These are phyloP conservation scores for Candida labiduridarum DNA, from an alignment of 1,139 yeast genomes.

Conservation along the genomic window DNA sequence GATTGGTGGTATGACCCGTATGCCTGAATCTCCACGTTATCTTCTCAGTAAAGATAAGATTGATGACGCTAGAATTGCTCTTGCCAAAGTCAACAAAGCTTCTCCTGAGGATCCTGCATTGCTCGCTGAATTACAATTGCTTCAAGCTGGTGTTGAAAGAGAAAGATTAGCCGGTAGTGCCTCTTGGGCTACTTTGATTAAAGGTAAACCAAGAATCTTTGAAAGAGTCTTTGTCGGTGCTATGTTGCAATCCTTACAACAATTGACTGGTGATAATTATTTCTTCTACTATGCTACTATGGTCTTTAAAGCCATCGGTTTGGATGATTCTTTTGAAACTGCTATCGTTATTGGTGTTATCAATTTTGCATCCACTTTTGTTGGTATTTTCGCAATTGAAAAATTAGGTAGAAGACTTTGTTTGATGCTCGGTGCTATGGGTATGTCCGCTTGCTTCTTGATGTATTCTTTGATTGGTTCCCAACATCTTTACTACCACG, in stretches of 20 bases:
- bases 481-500: conserved; percentile 60
- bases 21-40: conserved; percentile 70
- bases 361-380: conserved; percentile 74
- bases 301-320: conserved; percentile 75
- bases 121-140: conserved; percentile 57
- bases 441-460: conserved; percentile 60
- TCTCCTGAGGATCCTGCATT: conserved; percentile 61
- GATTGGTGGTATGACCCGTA: conserved; percentile 53
- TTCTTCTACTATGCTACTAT: conserved; percentile 83
- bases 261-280: conserved; percentile 78
- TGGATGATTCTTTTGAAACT: conserved; percentile 77
- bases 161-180: conserved; percentile 68
- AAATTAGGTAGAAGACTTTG: conserved; percentile 70
- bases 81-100: conserved; percentile 67
- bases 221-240: conserved; percentile 68
- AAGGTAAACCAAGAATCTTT: conserved; percentile 68
- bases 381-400: conserved; percentile 68
- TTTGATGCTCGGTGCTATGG: conserved; percentile 49
- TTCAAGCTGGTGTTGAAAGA: conserved; percentile 63
- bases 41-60: conserved; percentile 38
- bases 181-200: conserved; percentile 63
- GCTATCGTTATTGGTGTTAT: conserved; percentile 78
- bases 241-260: conserved; percentile 69
- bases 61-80: conserved; percentile 50
- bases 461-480: conserved; percentile 65